These are phyloP conservation scores for Chionographis japonica DNA, from an alignment of 106 monocot species.

Conservation along the genomic window DNA sequence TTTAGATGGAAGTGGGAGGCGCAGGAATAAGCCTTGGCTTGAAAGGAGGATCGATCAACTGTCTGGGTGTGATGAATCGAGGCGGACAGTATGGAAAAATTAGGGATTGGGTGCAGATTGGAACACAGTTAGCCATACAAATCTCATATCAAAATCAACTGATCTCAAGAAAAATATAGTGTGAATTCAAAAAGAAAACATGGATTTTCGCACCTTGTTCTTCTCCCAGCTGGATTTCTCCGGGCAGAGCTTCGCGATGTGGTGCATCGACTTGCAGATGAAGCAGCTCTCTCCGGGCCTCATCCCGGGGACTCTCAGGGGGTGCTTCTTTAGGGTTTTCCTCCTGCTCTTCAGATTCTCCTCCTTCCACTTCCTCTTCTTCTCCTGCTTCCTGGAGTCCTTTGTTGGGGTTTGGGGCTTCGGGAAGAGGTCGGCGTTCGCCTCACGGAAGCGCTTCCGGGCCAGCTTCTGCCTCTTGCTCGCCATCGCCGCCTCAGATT, in stretches of 20 bases:
- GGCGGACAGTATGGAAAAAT: too few species aligned
- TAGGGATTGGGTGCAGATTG: too few species aligned
- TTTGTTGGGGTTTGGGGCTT: not conserved
- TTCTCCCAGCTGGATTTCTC: not conserved
- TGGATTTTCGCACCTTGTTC: not conserved
- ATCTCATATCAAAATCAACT: too few species aligned
- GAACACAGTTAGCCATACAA: too few species aligned
- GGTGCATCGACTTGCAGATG: not conserved
- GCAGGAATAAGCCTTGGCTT: too few species aligned
- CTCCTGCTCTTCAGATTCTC: not conserved
- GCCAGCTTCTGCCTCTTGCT: not conserved
- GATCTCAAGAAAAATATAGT: too few species aligned
- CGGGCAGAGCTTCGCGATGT: constrained; percentile 1
- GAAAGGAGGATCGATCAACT: too few species aligned
- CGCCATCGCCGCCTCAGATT: not conserved
- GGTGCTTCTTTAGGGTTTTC: not conserved
- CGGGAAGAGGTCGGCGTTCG: not conserved
- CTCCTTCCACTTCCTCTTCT: not conserved
- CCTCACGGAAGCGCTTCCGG: not conserved
- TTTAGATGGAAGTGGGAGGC: too few species aligned
- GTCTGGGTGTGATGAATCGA: too few species aligned
- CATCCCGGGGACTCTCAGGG: not conserved
- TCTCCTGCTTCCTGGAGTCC: not conserved
- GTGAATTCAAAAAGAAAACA: too few species aligned
- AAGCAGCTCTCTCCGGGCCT: constrained; percentile 1